Conservation (phyloP, 306 rosid species). For the Astragalus membranaceus region DNA sequence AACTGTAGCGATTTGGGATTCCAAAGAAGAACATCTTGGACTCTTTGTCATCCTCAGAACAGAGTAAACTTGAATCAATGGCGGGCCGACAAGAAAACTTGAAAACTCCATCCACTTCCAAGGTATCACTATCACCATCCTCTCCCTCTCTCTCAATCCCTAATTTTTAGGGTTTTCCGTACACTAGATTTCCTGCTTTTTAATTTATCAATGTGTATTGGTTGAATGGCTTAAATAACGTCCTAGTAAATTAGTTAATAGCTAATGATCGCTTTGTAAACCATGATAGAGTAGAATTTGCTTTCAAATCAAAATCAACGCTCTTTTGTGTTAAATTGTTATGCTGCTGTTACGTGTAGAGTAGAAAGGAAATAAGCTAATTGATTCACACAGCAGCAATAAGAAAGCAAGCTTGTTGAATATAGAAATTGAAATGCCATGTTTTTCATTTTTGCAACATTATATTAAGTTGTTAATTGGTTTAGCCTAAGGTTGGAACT, state of each 20-base stretch:
- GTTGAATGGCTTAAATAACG: too few species aligned
- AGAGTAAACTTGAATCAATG: conserved; percentile 15
- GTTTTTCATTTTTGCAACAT: neutral
- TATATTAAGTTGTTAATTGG: neutral
- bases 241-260: neutral
- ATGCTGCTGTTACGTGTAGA: neutral
- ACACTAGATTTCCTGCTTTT: neutral
- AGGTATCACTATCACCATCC: neutral
- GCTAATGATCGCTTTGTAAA: neutral
- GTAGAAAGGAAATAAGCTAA: neutral
- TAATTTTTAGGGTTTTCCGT: conserved; percentile 8
- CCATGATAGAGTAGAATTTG: neutral
- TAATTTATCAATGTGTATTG: too few species aligned
- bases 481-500: neutral
- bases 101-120: conserved; percentile 18
- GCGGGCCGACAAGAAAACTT: neutral
- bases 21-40: too few species aligned
- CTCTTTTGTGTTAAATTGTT: neutral
- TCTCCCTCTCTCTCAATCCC: neutral
- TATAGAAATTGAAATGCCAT: neutral
- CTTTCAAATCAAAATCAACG: neutral
- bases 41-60: too few species aligned
- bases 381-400: neutral
- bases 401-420: neutral
- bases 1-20: too few species aligned